A percentile compares a stretch with the other conserved stretches of the same genome.
phyloP scores from a whole-genome alignment of 163 green algal species.

The Scenedesmus sp. region DNA sequence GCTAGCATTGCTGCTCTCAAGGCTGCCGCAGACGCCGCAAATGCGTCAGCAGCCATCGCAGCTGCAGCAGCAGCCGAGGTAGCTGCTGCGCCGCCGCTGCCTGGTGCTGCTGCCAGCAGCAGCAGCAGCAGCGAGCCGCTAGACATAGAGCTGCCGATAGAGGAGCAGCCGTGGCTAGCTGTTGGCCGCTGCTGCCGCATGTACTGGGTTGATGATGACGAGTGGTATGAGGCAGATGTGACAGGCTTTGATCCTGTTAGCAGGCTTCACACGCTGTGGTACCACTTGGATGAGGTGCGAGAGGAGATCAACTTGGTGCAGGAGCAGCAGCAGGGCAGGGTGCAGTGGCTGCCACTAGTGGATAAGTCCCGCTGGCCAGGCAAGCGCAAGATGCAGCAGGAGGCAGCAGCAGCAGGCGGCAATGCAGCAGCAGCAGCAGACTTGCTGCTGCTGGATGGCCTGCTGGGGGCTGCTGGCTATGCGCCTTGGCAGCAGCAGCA shows the following conservation, averaged over 20 bases:
- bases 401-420: slow-evolving; percentile 3
- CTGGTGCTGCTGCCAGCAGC: not conserved
- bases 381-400: slow-evolving; percentile 2
- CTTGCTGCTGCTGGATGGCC: not conserved
- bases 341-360: slow-evolving; percentile 70
- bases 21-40: slow-evolving; percentile 27
- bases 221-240: slow-evolving; percentile 81
- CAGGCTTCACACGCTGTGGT: slow-evolving; percentile 71
- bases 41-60: slow-evolving; percentile 1
- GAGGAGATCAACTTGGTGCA: slow-evolving; percentile 76
- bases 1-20: slow-evolving; percentile 9
- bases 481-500: slow-evolving; percentile 21
- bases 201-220: slow-evolving; percentile 55
- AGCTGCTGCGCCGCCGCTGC: not conserved
- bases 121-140: not conserved
- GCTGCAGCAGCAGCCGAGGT: slow-evolving; percentile 7
- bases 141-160: not conserved
- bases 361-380: slow-evolving; percentile 62
- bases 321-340: slow-evolving; percentile 66
- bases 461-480: not conserved
- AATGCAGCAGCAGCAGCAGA: not conserved
- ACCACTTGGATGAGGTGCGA: slow-evolving; percentile 73
- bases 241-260: slow-evolving; percentile 55
- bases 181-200: slow-evolving; percentile 50
- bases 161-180: not conserved